phyloP scores from a whole-genome alignment of 2,329 filamentous ascomycete species.

The Metarhizium rileyi region DNA sequence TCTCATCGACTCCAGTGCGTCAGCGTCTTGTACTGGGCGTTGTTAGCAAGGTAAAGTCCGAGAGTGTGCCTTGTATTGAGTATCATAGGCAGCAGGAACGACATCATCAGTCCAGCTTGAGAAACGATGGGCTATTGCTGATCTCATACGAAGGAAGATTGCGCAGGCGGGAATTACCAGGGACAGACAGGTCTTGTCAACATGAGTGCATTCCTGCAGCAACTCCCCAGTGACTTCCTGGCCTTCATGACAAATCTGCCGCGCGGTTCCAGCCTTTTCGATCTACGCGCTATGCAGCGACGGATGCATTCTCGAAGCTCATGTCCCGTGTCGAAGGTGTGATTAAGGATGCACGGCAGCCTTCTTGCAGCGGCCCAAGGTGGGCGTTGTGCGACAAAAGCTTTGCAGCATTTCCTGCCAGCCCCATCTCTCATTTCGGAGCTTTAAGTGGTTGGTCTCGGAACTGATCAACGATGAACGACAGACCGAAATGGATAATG shows the following conservation, averaged over 20 bases:
- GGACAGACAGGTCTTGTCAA: background rate
- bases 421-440: too few species aligned
- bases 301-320: background rate
- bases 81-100: background rate
- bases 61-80: background rate
- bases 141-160: background rate
- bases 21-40: too few species aligned
- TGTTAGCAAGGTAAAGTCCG: too few species aligned
- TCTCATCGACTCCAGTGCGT: background rate
- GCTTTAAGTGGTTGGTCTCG: too few species aligned
- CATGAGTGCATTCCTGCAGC: too few species aligned
- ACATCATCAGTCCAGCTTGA: background rate
- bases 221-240: too few species aligned
- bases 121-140: background rate
- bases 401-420: too few species aligned
- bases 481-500: too few species aligned
- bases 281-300: background rate
- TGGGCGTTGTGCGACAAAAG: too few species aligned
- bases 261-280: slow-evolving; percentile 1
- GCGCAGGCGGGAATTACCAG: background rate
- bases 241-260: slow-evolving; percentile 4
- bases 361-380: background rate
- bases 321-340: background rate
- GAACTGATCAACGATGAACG: too few species aligned
- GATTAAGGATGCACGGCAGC: background rate